phyloP scores from a whole-genome alignment of 257 asterid genomes.

The Solanum corneliomulleri region DNA sequence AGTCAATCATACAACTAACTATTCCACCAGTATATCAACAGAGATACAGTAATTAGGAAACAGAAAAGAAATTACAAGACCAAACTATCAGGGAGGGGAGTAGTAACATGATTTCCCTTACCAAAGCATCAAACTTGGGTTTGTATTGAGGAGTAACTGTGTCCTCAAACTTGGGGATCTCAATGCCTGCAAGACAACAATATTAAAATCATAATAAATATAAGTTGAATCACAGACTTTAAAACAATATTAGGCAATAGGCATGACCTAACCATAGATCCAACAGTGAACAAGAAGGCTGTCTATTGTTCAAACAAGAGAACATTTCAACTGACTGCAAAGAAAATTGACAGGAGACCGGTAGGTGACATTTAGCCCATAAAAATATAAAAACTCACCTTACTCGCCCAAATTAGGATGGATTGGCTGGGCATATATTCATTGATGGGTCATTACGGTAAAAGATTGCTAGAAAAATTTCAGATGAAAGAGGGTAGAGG shows the following conservation, averaged over 20 bases:
- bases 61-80: background rate
- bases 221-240: background rate
- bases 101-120: conserved; percentile 13
- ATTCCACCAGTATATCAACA: background rate
- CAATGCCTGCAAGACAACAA: conserved; percentile 37
- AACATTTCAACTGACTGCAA: background rate
- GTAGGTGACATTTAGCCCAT: background rate
- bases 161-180: conserved; percentile 79
- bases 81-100: background rate
- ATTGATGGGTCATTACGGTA: background rate
- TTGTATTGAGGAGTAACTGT: conserved; percentile 79
- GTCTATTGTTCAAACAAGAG: background rate
- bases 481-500: background rate
- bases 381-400: background rate
- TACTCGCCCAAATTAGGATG: background rate
- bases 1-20: background rate
- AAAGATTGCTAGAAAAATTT: background rate
- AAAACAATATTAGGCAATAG: background rate
- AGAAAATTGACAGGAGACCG: background rate
- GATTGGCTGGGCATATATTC: background rate
- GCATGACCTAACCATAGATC: background rate
- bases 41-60: background rate
- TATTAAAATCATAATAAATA: background rate
- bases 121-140: conserved; percentile 85
- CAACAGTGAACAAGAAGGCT: background rate